Conservation (phyloP, 1,284 basidiomycete species). For the Cutaneotrichosporon dermatis region DNA sequence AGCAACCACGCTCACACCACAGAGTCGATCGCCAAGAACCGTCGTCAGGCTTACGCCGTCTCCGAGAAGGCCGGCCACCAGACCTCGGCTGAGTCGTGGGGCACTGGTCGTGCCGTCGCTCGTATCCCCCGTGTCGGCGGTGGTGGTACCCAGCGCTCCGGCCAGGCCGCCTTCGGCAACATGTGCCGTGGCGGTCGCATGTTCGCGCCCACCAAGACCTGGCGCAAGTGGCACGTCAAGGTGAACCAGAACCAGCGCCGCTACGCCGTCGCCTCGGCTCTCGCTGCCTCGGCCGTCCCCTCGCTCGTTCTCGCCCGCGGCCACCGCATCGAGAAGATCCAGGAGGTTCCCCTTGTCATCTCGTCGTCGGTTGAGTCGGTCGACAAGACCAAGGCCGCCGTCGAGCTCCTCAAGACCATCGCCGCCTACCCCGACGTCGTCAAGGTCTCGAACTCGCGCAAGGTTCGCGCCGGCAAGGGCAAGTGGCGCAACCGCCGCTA, state of each 20-base stretch:
- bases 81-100: constrained; percentile 94
- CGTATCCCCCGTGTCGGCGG: constrained; percentile 99
- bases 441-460: constrained; percentile 97
- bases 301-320: constrained; percentile 98
- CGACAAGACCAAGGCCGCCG: constrained; percentile 97
- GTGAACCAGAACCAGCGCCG: constrained; percentile 98
- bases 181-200: constrained; percentile 99
- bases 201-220: constrained; percentile 99
- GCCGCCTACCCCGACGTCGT: constrained; percentile 87
- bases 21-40: constrained; percentile 99
- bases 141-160: constrained; percentile 96
- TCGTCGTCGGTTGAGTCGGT: constrained; percentile 73
- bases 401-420: constrained; percentile 85
- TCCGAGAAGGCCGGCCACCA: constrained; percentile 98
- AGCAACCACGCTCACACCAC: constrained; percentile 11
- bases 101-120: constrained; percentile 99
- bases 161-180: constrained; percentile 99
- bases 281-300: constrained; percentile 95
- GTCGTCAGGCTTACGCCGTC: constrained; percentile 94
- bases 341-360: constrained; percentile 95
- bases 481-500: constrained; percentile 97
- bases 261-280: constrained; percentile 94
- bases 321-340: constrained; percentile 96
- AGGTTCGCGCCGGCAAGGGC: constrained; percentile 94
- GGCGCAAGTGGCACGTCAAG: constrained; percentile 99